Base-by-base conservation (phyloP, 1,139 yeast species). In the Candida pseudocylindracea region DNA sequence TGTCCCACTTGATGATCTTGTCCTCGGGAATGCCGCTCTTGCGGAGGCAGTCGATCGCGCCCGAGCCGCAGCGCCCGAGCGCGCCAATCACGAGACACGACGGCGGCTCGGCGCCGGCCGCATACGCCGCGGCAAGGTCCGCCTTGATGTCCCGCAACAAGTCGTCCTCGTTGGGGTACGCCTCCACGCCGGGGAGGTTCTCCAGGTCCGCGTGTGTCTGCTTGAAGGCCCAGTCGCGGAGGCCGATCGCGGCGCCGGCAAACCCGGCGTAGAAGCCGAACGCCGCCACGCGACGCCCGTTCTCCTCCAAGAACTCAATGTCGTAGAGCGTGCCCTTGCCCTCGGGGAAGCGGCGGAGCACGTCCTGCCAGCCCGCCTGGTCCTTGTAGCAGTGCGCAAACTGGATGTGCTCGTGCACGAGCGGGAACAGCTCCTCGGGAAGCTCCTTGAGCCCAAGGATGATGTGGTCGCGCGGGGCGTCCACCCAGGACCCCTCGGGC, bases 201-300 rank as follows among this genome's bases (percentile, higher is more conserved):
- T 68, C 68, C 31, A 51, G 44, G 45, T 69, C 72, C 8, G 74
- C 38, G 47, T 78, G 72, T 26, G 72, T 55, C 51, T 78, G 88
- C 57, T 85, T 83, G 60, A 76, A 78, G 32, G 92, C 79, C 95
- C 96, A 88, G 53, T 83, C 93, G 49, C 70, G 70, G 34, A 85
- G 64, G 46, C 98, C 98, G 36, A 88, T 57, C 26, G 98, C 98
- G 32, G 99, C 96, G 47, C 98, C 98, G 10, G 96, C 98, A 50
- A 91, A 88, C 20, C 98, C 98, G 32, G 99, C 98, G 52, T 88
- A 88, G 61, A 70, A 91, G 12, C 99, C 98, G 50, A 88, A 88
- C 10, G 98, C 98, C 32, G 98, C 99, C 29, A 91, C 99, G 57
- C 98, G 76, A 62, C 96, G 78, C 28, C 96, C 96, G 49, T 71